Base-by-base conservation (phyloP, 75 land plant genomes). In the Cunninghamia lanceolata region DNA sequence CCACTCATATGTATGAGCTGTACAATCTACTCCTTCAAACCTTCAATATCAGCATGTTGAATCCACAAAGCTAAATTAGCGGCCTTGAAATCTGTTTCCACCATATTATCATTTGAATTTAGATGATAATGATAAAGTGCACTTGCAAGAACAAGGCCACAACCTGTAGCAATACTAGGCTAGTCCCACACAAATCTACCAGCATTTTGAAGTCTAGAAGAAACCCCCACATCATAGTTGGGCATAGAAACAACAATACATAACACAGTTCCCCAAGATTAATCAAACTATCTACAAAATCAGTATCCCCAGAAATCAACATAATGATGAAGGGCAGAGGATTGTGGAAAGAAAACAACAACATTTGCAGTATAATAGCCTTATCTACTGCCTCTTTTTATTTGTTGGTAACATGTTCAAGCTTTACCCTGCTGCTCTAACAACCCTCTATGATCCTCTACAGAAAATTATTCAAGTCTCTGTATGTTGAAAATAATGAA, bases 311-410 rank as follows among this genome's bases (percentile, higher is more conserved):
- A 5, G 99, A 94, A 9, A 96, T 93, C 82, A 97, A 86, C 86
- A 95, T 84, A 63, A 97, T 97, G 21, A 95, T 91, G 28, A 93
- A 94, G 34, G 99, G 99, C 21, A 96, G 99, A 78, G 84, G 95
- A 88, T 95, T 95, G 88, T 95, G 95, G 39, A 95, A 93, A 32
- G 99, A 96, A 92, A 95, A 95, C 42, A 97, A 86, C 71, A 97
- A 95, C 99, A 97, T 94, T 85, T 96, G 96, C 82, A 94, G 94
- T 80, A 97, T 87, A 39, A 97, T 97, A 47, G 97, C 99, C 86
- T 95, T 95, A 85, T 97, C 99, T 35, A 97, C 94, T 42, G 99
- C 99, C 88, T 97, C 97, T 87, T 97, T 97, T 54, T 93, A 89
- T 14, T 96, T 95, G 91, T 95, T 95, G 28, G 99, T 97, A 30